Conservation (phyloP, 768 basidiomycete species). For the Cystobasidium onofrii region DNA sequence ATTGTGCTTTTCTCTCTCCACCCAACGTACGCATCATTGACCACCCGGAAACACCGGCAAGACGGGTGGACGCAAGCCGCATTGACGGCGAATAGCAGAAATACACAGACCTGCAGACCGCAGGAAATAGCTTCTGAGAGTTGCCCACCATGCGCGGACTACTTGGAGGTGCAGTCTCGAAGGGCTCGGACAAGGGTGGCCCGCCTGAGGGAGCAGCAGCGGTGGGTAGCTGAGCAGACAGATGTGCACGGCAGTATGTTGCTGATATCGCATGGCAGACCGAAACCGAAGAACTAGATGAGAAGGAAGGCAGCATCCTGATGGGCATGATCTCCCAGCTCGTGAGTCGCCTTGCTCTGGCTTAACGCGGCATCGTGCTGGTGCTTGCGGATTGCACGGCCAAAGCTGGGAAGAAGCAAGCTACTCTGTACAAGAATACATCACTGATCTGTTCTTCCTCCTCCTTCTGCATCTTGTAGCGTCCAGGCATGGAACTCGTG, state of each 20-base stretch:
- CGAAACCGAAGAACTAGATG: slow-evolving; percentile 36
- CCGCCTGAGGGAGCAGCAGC: slow-evolving; percentile 1
- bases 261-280: not conserved
- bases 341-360: slow-evolving; percentile 51
- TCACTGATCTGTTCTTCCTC: not conserved
- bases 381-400: no score
- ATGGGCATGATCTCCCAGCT: slow-evolving; percentile 79
- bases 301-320: slow-evolving; percentile 46
- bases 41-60: no score
- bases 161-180: slow-evolving; percentile 1
- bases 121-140: no score
- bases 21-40: no score
- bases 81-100: no score
- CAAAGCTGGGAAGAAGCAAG: no score
- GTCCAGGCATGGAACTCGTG: slow-evolving; percentile 60
- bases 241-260: not conserved
- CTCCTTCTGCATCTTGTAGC: not conserved
- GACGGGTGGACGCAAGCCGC: no score
- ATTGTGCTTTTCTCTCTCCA: no score
- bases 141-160: not conserved
- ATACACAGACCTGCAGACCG: no score
- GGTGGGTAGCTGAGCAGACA: not conserved
- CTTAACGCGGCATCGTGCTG: not conserved
- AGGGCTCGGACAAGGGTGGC: not conserved
- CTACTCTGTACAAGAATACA: no score